These are phyloP conservation scores for Podospora pseudoanserina DNA, from an alignment of 495 filamentous ascomycete genomes.

Conservation along the genomic window DNA sequence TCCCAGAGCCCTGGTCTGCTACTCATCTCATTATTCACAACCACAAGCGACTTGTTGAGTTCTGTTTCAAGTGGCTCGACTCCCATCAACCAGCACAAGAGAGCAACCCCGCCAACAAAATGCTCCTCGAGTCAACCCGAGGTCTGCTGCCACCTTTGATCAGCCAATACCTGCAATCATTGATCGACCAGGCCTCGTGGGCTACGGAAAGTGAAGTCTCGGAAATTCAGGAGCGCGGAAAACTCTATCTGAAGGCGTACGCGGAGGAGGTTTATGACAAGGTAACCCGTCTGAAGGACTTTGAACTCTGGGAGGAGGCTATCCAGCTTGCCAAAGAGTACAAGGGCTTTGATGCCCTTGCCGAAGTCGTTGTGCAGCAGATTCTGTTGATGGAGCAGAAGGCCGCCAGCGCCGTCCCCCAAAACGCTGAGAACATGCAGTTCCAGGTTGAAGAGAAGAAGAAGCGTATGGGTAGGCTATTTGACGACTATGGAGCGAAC, in stretches of 20 bases:
- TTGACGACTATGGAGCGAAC: constrained; percentile 64
- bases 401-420: constrained; percentile 17
- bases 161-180: constrained; percentile 42
- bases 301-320: constrained; percentile 63
- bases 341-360: constrained; percentile 63
- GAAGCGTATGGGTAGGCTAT: constrained; percentile 53
- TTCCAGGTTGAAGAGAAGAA: constrained; percentile 35
- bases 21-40: constrained; percentile 56
- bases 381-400: constrained; percentile 33
- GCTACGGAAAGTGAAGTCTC: constrained; percentile 37
- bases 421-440: constrained; percentile 26
- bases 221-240: constrained; percentile 32
- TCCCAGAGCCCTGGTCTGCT: constrained; percentile 81
- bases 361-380: constrained; percentile 51
- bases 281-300: constrained; percentile 55
- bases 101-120: constrained; percentile 8
- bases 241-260: constrained; percentile 36
- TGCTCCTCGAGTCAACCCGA: constrained; percentile 36
- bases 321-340: constrained; percentile 72
- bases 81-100: constrained; percentile 12
- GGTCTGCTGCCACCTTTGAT: constrained; percentile 42
- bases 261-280: constrained; percentile 40
- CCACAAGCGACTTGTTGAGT: constrained; percentile 52
- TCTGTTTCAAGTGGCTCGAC: constrained; percentile 40
- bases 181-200: constrained; percentile 42